phyloP scores from a whole-genome alignment of 208 protist species.

The Acanthamoeba royreba region DNA sequence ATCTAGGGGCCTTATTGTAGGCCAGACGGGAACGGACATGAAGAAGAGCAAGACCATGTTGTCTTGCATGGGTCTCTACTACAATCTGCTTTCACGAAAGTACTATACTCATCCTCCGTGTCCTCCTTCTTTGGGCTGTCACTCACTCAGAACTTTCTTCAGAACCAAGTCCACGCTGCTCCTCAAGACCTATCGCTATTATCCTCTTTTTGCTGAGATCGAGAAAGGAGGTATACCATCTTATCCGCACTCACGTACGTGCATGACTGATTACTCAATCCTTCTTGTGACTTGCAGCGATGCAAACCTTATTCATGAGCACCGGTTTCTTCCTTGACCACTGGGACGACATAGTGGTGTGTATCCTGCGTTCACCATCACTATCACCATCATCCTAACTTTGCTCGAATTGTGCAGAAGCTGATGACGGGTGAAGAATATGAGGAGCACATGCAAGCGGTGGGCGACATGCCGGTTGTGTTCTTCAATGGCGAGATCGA shows the following conservation, averaged over 20 bases:
- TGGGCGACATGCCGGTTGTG: background rate
- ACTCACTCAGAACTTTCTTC: no score
- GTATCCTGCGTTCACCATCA: no score
- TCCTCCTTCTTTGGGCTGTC: no score
- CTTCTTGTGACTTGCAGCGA: background rate
- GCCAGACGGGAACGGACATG: background rate
- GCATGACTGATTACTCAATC: background rate
- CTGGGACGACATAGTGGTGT: no score
- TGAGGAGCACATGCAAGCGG: background rate
- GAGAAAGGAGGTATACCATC: background rate
- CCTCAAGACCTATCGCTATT: background rate
- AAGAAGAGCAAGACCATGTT: conserved; percentile 1
- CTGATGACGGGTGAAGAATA: background rate
- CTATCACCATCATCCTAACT: no score
- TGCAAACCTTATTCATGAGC: no score
- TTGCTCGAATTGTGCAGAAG: background rate
- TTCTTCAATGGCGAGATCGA: conserved; percentile 18
- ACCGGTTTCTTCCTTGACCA: background rate
- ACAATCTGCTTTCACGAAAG: background rate
- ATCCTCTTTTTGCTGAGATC: background rate
- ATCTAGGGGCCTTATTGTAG: background rate
- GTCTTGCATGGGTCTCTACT: background rate
- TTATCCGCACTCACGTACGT: no score
- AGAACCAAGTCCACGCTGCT: background rate
- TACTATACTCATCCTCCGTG: no score